These are phyloP conservation scores for Plantago lanceolata DNA, from an alignment of 305 asterid genomes.

Conservation along the genomic window DNA sequence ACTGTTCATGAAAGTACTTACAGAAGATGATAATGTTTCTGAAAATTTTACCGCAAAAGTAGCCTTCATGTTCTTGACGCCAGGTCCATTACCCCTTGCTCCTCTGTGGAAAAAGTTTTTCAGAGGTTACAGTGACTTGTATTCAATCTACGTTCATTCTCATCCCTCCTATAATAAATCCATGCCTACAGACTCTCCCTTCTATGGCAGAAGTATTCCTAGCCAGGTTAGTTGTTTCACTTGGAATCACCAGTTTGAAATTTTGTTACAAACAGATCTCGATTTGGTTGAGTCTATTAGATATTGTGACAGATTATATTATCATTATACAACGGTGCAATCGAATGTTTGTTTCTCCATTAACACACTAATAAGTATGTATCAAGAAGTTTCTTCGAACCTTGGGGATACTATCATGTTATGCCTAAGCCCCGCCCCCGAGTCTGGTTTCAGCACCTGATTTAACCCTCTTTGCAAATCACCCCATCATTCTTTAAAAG, in stretches of 20 bases:
- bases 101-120: conserved; percentile 62
- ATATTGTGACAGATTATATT: no score
- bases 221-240: conserved; percentile 45
- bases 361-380: no score
- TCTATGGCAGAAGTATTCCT: conserved; percentile 49
- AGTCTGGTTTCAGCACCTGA: no score
- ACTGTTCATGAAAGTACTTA: conserved; percentile 38
- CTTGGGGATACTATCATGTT: no score
- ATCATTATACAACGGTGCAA: no score
- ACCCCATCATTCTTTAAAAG: no score
- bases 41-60: conserved; percentile 27
- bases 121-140: conserved; percentile 40
- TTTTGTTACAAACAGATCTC: neutral
- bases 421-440: no score
- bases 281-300: neutral
- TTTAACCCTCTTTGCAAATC: no score
- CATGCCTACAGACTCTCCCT: conserved; percentile 38
- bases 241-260: neutral
- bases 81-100: conserved; percentile 60
- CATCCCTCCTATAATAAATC: conserved; percentile 60
- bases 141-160: conserved; percentile 55
- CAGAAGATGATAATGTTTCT: neutral
- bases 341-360: no score
- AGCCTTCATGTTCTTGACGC: conserved; percentile 76
- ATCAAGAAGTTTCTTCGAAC: no score